phyloP scores from a whole-genome alignment of 768 basidiomycete species.

The Lyophyllum atratum region DNA sequence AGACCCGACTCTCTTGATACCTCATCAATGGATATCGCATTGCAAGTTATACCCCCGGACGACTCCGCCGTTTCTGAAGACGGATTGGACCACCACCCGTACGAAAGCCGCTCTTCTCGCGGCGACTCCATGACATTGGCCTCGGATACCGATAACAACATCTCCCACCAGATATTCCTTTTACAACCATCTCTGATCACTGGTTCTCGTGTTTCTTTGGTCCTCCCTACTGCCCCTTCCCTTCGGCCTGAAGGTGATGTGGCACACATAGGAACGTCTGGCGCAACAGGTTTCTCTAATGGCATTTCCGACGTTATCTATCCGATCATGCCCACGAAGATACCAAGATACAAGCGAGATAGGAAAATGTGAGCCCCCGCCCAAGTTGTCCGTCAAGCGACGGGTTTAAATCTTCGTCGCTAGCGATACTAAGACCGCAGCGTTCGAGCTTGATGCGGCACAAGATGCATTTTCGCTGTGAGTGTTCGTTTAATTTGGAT shows the following conservation, averaged over 20 bases:
- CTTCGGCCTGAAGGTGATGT: neutral
- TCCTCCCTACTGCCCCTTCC: neutral
- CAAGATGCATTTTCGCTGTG: constrained; percentile 7
- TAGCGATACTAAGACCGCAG: neutral
- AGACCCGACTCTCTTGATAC: neutral
- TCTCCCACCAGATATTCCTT: neutral
- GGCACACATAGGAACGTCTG: neutral
- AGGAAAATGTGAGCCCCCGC: constrained; percentile 3
- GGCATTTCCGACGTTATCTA: constrained; percentile 11
- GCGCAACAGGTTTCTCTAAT: neutral
- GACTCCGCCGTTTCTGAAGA: neutral
- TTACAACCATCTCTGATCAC: neutral
- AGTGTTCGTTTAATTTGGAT: neutral
- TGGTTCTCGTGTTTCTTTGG: constrained; percentile 6
- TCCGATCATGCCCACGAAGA: constrained; percentile 11
- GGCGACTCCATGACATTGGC: neutral
- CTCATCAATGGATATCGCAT: neutral
- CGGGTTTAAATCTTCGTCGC: too few species aligned
- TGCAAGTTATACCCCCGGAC: constrained; percentile 6
- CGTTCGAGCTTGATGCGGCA: neutral
- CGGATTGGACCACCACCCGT: neutral
- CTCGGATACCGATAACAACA: neutral
- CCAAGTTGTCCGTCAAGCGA: neutral
- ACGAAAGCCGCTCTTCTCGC: neutral
- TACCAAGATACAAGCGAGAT: constrained; percentile 10